Conservation (phyloP, 345 rosid genomes). For the Eucalyptus curtisii region DNA sequence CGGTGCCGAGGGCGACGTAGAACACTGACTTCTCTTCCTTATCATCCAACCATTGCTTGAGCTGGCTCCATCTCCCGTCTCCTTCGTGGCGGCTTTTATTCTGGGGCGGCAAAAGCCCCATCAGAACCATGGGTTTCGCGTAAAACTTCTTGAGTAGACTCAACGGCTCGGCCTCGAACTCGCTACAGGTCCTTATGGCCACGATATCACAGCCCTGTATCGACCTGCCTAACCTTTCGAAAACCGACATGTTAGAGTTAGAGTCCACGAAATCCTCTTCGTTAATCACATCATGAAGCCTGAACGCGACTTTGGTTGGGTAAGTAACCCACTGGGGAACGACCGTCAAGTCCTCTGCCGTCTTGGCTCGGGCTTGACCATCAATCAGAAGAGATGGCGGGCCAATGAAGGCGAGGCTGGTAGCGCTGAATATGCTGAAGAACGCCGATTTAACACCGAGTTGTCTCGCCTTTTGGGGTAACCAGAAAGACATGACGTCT, state of each 20-base stretch:
- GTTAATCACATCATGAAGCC: not conserved
- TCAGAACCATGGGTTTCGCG: not conserved
- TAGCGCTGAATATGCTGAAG: slow-evolving; percentile 15
- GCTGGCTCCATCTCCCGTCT: not conserved
- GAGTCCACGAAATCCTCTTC: not conserved
- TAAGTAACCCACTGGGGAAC: slow-evolving; percentile 16
- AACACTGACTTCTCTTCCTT: not conserved
- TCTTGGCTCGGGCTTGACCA: not conserved
- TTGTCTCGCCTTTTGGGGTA: slow-evolving; percentile 11
- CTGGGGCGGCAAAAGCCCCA: not conserved
- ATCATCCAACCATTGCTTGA: not conserved
- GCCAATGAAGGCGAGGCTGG: not conserved
- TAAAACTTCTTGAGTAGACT: not conserved
- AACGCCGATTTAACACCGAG: slow-evolving; percentile 2
- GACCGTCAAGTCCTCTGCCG: slow-evolving; percentile 11
- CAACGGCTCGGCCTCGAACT: slow-evolving; percentile 2
- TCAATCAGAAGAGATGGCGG: not conserved
- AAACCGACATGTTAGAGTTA: not conserved
- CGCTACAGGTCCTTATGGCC: not conserved
- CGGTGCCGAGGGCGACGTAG: slow-evolving; percentile 4
- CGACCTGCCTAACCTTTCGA: not conserved
- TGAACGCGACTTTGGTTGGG: not conserved
- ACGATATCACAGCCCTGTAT: not conserved
- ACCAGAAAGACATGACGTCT: slow-evolving; percentile 29
- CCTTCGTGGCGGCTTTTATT: not conserved